Percentiles rank a stretch among this genome's conserved stretches.
These are phyloP conservation scores for Exophiala aquamarina DNA, from an alignment of 2,329 filamentous ascomycete species.

Conservation along the genomic window DNA sequence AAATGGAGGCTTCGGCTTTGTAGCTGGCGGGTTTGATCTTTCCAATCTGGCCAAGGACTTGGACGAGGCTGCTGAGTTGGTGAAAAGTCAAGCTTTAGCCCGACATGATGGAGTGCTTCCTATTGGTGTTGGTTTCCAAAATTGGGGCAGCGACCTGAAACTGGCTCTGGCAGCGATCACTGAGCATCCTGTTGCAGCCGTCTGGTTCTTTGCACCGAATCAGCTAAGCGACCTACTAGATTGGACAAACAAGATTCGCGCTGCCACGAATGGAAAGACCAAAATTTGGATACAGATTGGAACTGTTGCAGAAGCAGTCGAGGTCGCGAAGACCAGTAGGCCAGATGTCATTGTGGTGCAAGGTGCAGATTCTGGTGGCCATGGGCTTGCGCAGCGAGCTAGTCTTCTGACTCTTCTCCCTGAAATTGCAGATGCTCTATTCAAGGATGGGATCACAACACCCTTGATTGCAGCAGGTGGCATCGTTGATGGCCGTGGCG, in stretches of 20 bases:
- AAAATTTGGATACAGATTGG: constrained; percentile 57
- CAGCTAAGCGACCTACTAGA: constrained; percentile 35
- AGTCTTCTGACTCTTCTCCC: constrained; percentile 52
- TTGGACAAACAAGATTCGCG: constrained; percentile 49
- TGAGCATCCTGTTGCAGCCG: constrained; percentile 37
- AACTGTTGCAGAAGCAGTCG: constrained; percentile 47
- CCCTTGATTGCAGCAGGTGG: constrained; percentile 55
- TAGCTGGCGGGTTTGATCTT: constrained; percentile 56
- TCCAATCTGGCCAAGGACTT: constrained; percentile 33
- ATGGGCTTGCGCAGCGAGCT: constrained; percentile 48
- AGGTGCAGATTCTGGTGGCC: constrained; percentile 56
- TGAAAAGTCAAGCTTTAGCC: constrained; percentile 21
- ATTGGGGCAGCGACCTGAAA: constrained; percentile 37
- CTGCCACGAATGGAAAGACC: constrained; percentile 38
- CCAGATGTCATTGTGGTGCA: constrained; percentile 56
- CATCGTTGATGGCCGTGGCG: constrained; percentile 53
- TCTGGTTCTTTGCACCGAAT: constrained; percentile 42
- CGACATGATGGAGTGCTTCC: constrained; percentile 31
- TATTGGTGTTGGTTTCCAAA: constrained; percentile 42
- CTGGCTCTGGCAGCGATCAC: constrained; percentile 31
- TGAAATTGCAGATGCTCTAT: constrained; percentile 47
- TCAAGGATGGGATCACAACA: constrained; percentile 32
- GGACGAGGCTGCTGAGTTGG: constrained; percentile 29
- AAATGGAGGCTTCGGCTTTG: constrained; percentile 56
- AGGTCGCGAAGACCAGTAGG: constrained; percentile 36